Conservation (phyloP, 139 green algal species). For the Parachlorella kessleri region DNA sequence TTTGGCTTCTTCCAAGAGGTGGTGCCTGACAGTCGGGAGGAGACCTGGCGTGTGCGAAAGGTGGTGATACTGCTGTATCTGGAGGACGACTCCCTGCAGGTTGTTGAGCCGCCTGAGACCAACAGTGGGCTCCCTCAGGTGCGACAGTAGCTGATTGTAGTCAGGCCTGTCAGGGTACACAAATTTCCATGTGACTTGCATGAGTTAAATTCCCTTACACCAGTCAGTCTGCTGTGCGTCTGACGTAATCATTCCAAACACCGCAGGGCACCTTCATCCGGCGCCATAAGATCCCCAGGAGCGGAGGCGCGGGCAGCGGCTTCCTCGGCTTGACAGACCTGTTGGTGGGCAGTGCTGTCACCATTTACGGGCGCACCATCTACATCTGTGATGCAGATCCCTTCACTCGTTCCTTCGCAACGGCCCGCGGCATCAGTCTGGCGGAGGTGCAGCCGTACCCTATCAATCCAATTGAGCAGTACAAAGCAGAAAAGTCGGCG, state of each 20-base stretch:
- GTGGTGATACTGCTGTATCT: constrained; percentile 90
- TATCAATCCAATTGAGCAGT: constrained; percentile 59
- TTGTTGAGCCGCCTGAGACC: constrained; percentile 74
- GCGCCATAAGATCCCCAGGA: constrained; percentile 74
- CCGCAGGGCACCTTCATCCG: constrained; percentile 86
- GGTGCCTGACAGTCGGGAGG: constrained; percentile 76
- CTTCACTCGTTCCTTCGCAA: constrained; percentile 74
- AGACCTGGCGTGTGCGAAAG: constrained; percentile 81
- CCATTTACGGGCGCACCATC: constrained; percentile 79
- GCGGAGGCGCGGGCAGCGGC: constrained; percentile 49
- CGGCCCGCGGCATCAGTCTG: constrained; percentile 36
- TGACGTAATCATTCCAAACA: no score
- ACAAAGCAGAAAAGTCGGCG: constrained; percentile 14
- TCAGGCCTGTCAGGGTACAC: no score
- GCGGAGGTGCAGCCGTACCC: constrained; percentile 52
- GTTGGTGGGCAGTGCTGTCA: constrained; percentile 67
- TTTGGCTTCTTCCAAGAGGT: constrained; percentile 90
- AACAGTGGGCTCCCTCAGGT: constrained; percentile 29
- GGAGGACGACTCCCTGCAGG: constrained; percentile 87
- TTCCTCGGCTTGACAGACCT: constrained; percentile 67
- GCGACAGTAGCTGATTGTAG: no score
- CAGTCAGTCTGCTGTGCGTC: no score
- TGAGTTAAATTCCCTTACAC: no score
- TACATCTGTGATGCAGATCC: constrained; percentile 79
- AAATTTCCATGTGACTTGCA: no score